These are phyloP conservation scores for Davidsoniella virescens DNA, from an alignment of 2,329 filamentous ascomycete species.

Conservation along the genomic window DNA sequence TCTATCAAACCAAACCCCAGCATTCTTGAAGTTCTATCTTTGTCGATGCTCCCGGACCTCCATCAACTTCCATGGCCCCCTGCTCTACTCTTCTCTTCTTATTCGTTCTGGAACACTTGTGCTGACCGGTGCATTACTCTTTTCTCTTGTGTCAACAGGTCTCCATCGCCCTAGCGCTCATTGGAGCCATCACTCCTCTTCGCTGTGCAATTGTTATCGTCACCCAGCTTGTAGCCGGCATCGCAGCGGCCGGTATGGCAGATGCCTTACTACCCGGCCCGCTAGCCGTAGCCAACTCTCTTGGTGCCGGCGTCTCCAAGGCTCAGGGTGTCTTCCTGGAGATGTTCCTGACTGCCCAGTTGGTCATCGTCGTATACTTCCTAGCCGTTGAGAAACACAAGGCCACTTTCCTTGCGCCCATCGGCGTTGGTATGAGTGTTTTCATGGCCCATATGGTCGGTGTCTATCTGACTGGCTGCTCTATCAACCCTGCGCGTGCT, in stretches of 20 bases:
- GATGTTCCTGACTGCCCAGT: constrained; percentile 46
- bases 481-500: constrained; percentile 34
- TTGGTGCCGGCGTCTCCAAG: constrained; percentile 33
- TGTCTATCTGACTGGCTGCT: constrained; percentile 31
- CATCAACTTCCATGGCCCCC: background rate
- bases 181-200: constrained; percentile 36
- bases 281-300: constrained; percentile 37
- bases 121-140: background rate
- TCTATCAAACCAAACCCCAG: background rate
- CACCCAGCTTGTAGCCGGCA: constrained; percentile 41
- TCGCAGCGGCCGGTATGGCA: constrained; percentile 41
- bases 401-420: constrained; percentile 52
- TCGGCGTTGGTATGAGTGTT: constrained; percentile 55
- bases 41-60: background rate
- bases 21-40: background rate
- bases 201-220: constrained; percentile 36
- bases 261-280: constrained; percentile 41
- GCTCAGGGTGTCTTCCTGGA: constrained; percentile 50
- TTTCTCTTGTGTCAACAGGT: constrained; percentile 20
- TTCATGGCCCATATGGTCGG: constrained; percentile 40
- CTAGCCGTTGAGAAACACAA: constrained; percentile 59
- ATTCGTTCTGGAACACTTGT: constrained; percentile 2
- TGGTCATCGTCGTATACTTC: constrained; percentile 51
- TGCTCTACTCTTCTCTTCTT: background rate
- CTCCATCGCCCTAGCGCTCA: constrained; percentile 43